Conservation (phyloP, 2,329 filamentous ascomycete species). For the Pseudogymnoascus sp. region DNA sequence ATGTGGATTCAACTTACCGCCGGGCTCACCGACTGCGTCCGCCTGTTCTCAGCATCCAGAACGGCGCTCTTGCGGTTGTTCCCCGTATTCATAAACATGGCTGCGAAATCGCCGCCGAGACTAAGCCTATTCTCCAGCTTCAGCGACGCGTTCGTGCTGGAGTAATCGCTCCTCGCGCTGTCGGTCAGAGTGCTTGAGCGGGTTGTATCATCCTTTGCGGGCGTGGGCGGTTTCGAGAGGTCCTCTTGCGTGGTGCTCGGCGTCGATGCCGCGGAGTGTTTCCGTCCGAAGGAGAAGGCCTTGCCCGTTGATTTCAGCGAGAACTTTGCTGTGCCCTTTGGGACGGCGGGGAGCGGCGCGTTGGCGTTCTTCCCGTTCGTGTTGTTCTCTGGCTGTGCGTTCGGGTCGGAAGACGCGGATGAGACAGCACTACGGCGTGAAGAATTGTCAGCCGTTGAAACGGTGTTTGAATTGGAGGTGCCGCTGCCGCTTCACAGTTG, state of each 20-base stretch:
- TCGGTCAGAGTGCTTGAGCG: background rate
- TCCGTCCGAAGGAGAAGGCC: constrained; percentile 27
- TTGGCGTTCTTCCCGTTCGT: constrained; percentile 13
- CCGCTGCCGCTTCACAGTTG: constrained; percentile 26
- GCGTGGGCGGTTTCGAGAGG: background rate
- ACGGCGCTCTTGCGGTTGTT: constrained; percentile 25
- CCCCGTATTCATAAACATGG: constrained; percentile 27
- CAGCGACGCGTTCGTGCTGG: constrained; percentile 27
- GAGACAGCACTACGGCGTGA: constrained; percentile 28
- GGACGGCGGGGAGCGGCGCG: constrained; percentile 24
- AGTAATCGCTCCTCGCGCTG: constrained; percentile 22
- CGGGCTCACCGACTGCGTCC: constrained; percentile 21
- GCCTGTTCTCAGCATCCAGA: constrained; percentile 19
- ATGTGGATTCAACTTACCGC: constrained; percentile 3
- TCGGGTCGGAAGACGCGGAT: constrained; percentile 26
- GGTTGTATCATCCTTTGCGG: background rate
- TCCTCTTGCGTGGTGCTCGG: constrained; percentile 8
- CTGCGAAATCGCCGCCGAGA: constrained; percentile 28
- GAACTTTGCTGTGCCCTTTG: constrained; percentile 23
- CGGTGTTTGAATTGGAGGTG: constrained; percentile 28
- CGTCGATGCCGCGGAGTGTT: constrained; percentile 16
- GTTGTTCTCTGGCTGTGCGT: background rate
- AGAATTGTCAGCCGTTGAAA: constrained; percentile 28
- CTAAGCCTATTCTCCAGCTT: constrained; percentile 24
- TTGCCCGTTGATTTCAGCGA: constrained; percentile 27